phyloP scores from a whole-genome alignment of 495 filamentous ascomycete genomes.

The Neurospora africana region DNA sequence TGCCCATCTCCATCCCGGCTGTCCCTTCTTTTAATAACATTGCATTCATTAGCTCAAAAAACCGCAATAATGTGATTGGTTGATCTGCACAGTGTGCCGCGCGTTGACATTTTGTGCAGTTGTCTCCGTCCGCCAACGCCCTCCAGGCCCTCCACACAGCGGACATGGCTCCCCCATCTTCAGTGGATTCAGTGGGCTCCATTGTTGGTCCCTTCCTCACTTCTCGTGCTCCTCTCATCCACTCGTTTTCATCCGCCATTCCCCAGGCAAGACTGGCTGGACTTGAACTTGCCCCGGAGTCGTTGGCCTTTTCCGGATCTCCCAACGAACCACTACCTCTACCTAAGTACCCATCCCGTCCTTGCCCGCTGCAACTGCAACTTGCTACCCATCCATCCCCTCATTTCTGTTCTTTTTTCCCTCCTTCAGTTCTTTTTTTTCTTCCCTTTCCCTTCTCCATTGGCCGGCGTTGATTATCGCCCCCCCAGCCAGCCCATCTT shows the following conservation, averaged over 20 bases:
- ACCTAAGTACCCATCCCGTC: too few relatives aligned
- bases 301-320: neutral
- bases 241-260: neutral
- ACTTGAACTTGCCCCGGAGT: neutral
- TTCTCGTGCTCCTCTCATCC: neutral
- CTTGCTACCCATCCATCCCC: constrained; percentile 8
- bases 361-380: neutral
- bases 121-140: neutral
- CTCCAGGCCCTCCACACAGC: neutral
- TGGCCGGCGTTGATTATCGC: constrained; percentile 3
- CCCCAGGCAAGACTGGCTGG: neutral
- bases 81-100: neutral
- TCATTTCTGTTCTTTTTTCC: constrained; percentile 14
- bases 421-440: constrained; percentile 6
- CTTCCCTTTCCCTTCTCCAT: constrained; percentile 18
- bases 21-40: neutral
- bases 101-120: neutral
- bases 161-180: neutral
- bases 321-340: neutral
- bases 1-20: neutral
- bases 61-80: neutral
- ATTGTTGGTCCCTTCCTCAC: neutral
- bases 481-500: constrained; percentile 3
- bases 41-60: neutral
- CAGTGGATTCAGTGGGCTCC: neutral